Evolutionary conservation across 2,329 filamentous ascomycete species (phyloP), one percentile per base, ranked within the genome.

Genomic region (Alternaria rosae): DNA sequence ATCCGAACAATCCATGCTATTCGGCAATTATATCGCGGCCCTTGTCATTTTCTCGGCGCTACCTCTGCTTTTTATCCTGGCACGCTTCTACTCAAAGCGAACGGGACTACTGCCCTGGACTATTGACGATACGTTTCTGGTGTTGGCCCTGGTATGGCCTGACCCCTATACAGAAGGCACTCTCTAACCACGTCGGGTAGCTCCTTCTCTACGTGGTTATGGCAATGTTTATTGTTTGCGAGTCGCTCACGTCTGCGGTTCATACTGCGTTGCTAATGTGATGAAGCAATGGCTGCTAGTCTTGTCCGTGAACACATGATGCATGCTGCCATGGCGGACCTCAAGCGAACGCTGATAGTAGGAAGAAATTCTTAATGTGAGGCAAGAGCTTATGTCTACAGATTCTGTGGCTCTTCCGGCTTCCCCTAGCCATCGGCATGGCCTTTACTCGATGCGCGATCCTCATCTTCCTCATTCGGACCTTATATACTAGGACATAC

Each of bases 391-490:
- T 9, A 69, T 45, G 5, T 12, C n/a, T 35, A 9, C 42, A 74
- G 70, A 50, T 76, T 8, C 59, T 72, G 10, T 74, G 71, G 70
- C 41, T 69, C 20, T 61, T 67, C 23, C 62, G 67, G 30, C 69
- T 70, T 26, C 67, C 70, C 4, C 63, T 69, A 58, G 68, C 66
- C 28, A 28, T 71, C 38, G 56, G 66, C 50, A 43, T 74, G 12
- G 54, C 60, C 23, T 43, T 70, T 5, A 68, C 64, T 11, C 65
- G 71, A 53, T 69, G 62, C 51, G 71, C 72, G 20, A 70, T 75
- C 52, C 62, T 65, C 9, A 58, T 71, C n/a, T 72, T 75, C 56
- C 71, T 73, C 57, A 62, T 75, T 38, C 68, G 68, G 12, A 70
- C 66, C 6, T 64, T 77, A 23, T 75, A 68, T 38, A 70, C 66